phyloP scores from a whole-genome alignment of 169 alveolate species.

The Plasmodium malariae region DNA sequence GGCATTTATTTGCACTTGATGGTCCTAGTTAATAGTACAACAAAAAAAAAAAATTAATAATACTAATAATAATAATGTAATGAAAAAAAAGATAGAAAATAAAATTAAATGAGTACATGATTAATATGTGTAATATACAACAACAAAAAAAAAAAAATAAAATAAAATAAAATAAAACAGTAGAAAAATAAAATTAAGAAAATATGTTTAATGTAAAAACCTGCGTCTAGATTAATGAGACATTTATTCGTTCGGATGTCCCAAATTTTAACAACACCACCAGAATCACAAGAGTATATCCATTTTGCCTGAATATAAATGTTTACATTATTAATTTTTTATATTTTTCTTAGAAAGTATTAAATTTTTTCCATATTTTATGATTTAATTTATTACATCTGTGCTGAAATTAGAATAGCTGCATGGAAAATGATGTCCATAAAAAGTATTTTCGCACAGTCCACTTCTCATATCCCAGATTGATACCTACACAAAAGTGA shows the following conservation, averaged over 20 bases:
- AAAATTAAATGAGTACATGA: not conserved
- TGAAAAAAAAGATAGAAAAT: conserved; percentile 13
- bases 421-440: conserved; percentile 74
- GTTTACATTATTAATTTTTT: conserved; percentile 23
- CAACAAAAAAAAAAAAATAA: conserved; percentile 7
- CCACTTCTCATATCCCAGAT: conserved; percentile 78
- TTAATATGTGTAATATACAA: not conserved
- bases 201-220: conserved; percentile 20
- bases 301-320: conserved; percentile 66
- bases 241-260: conserved; percentile 74
- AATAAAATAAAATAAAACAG: not conserved
- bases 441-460: conserved; percentile 68
- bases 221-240: conserved; percentile 68
- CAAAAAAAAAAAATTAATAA: no score
- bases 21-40: conserved; percentile 55
- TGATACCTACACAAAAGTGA: conserved; percentile 51
- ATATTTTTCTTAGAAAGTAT: conserved; percentile 3
- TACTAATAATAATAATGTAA: conserved; percentile 9
- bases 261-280: conserved; percentile 76
- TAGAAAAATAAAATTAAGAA: conserved; percentile 4
- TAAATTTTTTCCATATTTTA: conserved; percentile 15
- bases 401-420: conserved; percentile 56
- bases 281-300: conserved; percentile 77
- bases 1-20: conserved; percentile 76
- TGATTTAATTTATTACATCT: conserved; percentile 43